Conservation (phyloP, 192 early-diverging fungal genomes). For the Chytriomyces confervae region DNA sequence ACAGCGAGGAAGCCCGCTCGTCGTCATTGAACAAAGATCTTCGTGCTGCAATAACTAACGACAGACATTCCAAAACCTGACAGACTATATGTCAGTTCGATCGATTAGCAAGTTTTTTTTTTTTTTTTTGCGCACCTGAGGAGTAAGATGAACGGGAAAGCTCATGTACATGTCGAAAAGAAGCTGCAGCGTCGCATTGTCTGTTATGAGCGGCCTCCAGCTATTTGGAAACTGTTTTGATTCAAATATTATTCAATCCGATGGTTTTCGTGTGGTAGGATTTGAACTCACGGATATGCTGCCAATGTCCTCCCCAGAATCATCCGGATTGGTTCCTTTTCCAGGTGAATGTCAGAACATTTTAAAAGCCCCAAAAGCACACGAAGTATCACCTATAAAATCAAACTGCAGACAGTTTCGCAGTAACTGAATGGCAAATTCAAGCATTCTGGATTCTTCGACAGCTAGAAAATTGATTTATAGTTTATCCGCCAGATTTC, state of each 20-base stretch:
- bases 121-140: constrained; percentile 39
- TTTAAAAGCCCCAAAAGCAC: background rate
- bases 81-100: background rate
- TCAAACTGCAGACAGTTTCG: constrained; percentile 78
- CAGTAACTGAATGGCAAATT: constrained; percentile 65
- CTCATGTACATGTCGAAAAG: constrained; percentile 72
- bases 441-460: constrained; percentile 40
- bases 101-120: background rate
- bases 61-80: constrained; percentile 79
- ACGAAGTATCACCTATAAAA: constrained; percentile 71
- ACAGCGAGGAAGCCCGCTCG: constrained; percentile 70
- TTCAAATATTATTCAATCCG: constrained; percentile 30
- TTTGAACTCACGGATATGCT: constrained; percentile 60
- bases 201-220: constrained; percentile 80
- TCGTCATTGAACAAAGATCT: constrained; percentile 86
- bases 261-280: background rate
- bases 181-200: constrained; percentile 70
- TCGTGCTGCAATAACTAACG: constrained; percentile 78
- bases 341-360: background rate
- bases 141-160: constrained; percentile 61
- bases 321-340: constrained; percentile 63
- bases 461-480: constrained; percentile 6
- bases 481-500: background rate
- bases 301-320: constrained; percentile 77
- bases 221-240: constrained; percentile 71